Percentiles rank a stretch among this genome's conserved stretches.
Conservation (phyloP, 2,329 filamentous ascomycete genomes). For the Conoideocrella luteorostrata region DNA sequence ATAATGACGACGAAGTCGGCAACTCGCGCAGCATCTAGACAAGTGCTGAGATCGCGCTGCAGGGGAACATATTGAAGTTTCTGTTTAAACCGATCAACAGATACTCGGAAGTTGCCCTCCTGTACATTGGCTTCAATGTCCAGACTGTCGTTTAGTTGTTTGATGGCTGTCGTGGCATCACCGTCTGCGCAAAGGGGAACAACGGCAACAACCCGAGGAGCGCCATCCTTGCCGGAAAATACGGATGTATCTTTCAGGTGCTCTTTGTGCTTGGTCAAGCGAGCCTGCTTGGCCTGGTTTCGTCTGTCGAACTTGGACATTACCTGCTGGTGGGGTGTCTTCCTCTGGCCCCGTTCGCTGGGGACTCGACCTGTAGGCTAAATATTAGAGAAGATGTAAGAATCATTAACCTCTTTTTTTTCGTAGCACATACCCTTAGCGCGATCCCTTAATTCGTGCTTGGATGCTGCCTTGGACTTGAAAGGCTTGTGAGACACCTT, state of each 20-base stretch:
- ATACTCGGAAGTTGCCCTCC: slow-evolving; percentile 55
- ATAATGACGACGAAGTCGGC: slow-evolving; percentile 90
- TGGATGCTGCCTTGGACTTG: slow-evolving; percentile 87
- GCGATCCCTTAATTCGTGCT: slow-evolving; percentile 76
- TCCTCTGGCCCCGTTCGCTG: slow-evolving; percentile 66
- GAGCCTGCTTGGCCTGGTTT: slow-evolving; percentile 90
- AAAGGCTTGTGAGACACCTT: slow-evolving; percentile 84
- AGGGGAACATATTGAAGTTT: slow-evolving; percentile 80
- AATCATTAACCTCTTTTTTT: no score
- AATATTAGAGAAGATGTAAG: no score
- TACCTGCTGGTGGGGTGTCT: slow-evolving; percentile 90
- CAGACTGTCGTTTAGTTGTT: slow-evolving; percentile 67
- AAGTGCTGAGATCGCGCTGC: slow-evolving; percentile 65
- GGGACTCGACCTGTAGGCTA: slow-evolving; percentile 80
- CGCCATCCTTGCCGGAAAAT: slow-evolving; percentile 81
- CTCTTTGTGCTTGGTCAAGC: slow-evolving; percentile 75
- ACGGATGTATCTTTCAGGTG: slow-evolving; percentile 72
- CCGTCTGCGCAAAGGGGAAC: slow-evolving; percentile 74
- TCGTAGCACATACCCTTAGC: slow-evolving; percentile 78
- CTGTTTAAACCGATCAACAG: slow-evolving; percentile 89
- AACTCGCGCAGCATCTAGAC: slow-evolving; percentile 77
- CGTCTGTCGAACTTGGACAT: slow-evolving; percentile 95
- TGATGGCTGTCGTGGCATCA: slow-evolving; percentile 60
- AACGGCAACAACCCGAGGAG: slow-evolving; percentile 80
- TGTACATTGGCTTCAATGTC: slow-evolving; percentile 65